Evolutionary conservation across 495 filamentous ascomycete genomes (phyloP), one percentile per base, ranked within the genome.

Genomic region (Neurospora sp.): DNA sequence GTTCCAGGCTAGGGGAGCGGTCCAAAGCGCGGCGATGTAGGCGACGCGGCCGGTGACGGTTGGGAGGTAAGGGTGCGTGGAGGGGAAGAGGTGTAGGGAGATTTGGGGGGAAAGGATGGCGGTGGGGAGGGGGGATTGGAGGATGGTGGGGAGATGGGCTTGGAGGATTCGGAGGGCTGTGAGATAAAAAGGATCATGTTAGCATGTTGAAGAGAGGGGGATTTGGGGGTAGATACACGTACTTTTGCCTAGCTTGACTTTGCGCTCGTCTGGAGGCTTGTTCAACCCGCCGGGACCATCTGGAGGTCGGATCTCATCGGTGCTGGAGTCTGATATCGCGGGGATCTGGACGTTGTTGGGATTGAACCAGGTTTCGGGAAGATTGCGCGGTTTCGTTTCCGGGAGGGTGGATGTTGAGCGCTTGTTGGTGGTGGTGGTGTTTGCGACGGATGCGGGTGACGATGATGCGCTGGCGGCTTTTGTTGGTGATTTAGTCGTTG

Each of bases 11-110:
- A 99, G 89, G 0, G 96, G 96, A 1, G 94, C 91, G 3, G 96
- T 97, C 94, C 94, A 98, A 18, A 99, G 85, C 2, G 96, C 96
- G 22, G 96, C 94, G 53, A 91, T 91, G 80, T 99, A 99, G 40
- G 93, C 90, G 16, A 97, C 92, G 40, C 93, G 89, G 59, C 96
- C 96, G 7, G 92, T 91, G 69, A 98, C 96, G 9, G 89, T 92
- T 68, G 96, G 96, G 14, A 99, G 92, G 79, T 98, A 92, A 3
- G 94, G 96, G 78, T 99, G 96, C 0, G 96, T 98, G 3, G 94
- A 94, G 38, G 96, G 96, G 83, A 99, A 99, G 72, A 98, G 92
- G 81, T 97, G 92, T 38, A 99, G 89, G n/a, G 90, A 91, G 74
- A 98, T 96, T 78, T 89, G 88, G 1, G 95, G 96, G 0, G 92